Conservation (phyloP, 257 asterid genomes). For the Nicotiana otophora region DNA sequence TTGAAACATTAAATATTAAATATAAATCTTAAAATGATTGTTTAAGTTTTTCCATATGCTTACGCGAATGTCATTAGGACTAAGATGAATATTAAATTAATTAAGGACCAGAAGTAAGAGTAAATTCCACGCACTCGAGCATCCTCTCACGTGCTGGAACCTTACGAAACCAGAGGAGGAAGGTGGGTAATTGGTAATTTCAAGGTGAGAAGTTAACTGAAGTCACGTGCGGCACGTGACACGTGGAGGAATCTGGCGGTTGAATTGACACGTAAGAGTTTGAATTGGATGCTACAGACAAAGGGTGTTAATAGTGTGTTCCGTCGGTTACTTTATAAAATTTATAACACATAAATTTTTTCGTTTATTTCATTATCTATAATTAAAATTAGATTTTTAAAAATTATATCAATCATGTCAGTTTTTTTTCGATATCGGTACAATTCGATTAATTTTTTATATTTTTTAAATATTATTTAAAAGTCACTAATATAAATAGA, state of each 20-base stretch:
- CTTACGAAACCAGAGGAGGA: neutral
- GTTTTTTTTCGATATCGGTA: too few relatives aligned
- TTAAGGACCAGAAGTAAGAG: neutral
- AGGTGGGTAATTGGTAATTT: too few relatives aligned
- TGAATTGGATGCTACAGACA: conserved; percentile 6
- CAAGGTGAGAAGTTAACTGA: neutral
- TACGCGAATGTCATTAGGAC: neutral
- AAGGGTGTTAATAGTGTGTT: too few relatives aligned
- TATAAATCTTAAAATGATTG: neutral
- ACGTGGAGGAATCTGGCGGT: conserved; percentile 33
- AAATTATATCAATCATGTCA: too few relatives aligned
- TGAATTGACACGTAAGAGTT: conserved; percentile 31
- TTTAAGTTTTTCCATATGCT: neutral
- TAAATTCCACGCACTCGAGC: conserved; percentile 8
- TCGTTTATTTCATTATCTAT: too few relatives aligned
- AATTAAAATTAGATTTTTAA: too few relatives aligned
- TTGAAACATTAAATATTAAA: neutral
- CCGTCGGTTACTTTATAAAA: too few relatives aligned
- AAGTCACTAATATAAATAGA: too few relatives aligned
- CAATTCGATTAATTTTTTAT: too few relatives aligned
- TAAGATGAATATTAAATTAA: neutral
- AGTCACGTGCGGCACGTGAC: conserved; percentile 19
- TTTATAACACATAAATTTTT: too few relatives aligned
- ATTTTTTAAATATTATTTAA: too few relatives aligned
- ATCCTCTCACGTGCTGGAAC: neutral